Evolutionary conservation across 2,329 filamentous ascomycete species (phyloP).

Genomic region (Ophiocordyceps camponoti-rufipedis): DNA sequence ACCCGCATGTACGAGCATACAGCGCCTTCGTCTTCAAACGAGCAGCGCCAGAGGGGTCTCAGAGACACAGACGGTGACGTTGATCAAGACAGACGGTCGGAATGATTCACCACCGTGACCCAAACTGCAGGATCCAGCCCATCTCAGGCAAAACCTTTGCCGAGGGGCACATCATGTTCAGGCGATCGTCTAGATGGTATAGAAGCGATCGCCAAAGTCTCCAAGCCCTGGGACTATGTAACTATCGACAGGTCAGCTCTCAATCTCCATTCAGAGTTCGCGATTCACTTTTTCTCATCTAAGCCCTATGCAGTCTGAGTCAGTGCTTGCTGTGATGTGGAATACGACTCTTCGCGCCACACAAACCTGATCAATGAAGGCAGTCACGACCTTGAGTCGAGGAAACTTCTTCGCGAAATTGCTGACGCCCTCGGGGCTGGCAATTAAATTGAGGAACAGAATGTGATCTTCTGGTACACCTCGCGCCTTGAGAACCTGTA

Average conservation of each 20-base stretch:
- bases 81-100: background rate
- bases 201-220: constrained; percentile 92
- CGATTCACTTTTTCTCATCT: constrained; percentile 76
- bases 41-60: background rate
- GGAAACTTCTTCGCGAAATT: constrained; percentile 84
- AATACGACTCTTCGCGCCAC: background rate
- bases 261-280: too few species aligned
- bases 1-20: background rate
- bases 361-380: constrained; percentile 70
- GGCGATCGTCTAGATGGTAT: constrained; percentile 48
- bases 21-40: background rate
- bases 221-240: constrained; percentile 90
- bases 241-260: constrained; percentile 32
- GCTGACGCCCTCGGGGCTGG: constrained; percentile 81
- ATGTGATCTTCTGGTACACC: constrained; percentile 93
- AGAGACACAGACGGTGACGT: background rate
- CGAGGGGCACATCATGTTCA: background rate
- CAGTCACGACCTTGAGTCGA: constrained; percentile 77
- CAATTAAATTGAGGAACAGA: constrained; percentile 89
- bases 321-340: background rate
- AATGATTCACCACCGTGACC: background rate
- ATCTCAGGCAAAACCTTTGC: background rate
- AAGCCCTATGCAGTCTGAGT: constrained; percentile 37
- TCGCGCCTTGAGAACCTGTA: constrained; percentile 75
- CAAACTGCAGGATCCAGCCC: background rate